These are phyloP conservation scores for Carpinus viminea DNA, from an alignment of 306 rosid genomes.

Conservation along the genomic window DNA sequence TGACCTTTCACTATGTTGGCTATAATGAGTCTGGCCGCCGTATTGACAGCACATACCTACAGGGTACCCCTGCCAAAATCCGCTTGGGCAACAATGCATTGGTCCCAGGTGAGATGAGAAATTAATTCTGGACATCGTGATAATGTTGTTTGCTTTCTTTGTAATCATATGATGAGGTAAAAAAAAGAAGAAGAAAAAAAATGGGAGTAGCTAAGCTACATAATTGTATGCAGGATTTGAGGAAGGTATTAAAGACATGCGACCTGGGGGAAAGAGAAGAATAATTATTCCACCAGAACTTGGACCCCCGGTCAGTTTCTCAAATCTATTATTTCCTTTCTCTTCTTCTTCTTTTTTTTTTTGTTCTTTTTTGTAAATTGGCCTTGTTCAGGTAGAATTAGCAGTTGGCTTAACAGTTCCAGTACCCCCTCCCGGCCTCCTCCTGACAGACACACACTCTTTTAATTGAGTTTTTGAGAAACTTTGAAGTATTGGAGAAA, in stretches of 20 bases:
- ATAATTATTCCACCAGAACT: slow-evolving; percentile 95
- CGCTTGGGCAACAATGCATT: slow-evolving; percentile 90
- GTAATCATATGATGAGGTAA: not conserved
- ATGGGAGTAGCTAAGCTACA: slow-evolving; percentile 14
- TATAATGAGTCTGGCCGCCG: slow-evolving; percentile 97
- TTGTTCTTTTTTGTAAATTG: slow-evolving; percentile 1
- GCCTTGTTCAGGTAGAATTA: slow-evolving; percentile 10
- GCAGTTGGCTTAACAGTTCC: not conserved
- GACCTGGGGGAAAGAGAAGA: slow-evolving; percentile 93
- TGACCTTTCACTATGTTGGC: slow-evolving; percentile 87
- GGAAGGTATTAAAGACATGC: slow-evolving; percentile 92
- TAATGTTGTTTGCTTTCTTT: slow-evolving; percentile 8
- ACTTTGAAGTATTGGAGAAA: not conserved
- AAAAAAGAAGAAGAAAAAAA: no score
- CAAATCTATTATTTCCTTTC: slow-evolving; percentile 26
- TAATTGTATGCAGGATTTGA: slow-evolving; percentile 76
- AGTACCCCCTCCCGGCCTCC: no score
- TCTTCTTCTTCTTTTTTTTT: not conserved
- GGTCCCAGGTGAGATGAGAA: slow-evolving; percentile 73
- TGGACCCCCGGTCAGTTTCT: slow-evolving; percentile 87
- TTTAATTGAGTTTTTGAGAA: not conserved
- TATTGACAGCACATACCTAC: slow-evolving; percentile 88
- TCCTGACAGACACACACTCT: no score
- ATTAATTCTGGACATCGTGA: not conserved
- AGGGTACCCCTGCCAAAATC: slow-evolving; percentile 90